Evolutionary conservation across 2,329 filamentous ascomycete species (phyloP), one percentile per base, ranked within the genome.

Genomic region (Cladosporium phlei): DNA sequence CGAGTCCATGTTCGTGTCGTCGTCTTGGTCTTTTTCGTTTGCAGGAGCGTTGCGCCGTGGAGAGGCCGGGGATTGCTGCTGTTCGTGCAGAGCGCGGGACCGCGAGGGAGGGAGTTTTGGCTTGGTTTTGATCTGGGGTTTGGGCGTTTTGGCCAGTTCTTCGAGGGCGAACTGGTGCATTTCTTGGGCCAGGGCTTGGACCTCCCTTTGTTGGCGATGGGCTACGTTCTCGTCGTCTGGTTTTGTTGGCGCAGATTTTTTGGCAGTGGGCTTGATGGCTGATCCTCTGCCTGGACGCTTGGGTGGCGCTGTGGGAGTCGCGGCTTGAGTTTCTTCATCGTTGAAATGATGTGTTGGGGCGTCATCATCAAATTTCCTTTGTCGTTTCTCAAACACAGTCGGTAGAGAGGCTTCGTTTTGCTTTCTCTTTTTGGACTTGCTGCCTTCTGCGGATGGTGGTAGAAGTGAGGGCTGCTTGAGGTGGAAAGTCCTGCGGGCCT

Each of bases 1-100:
- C 16, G 71, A 69, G 8, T 71, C 68, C 38, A 58, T 60, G 3
- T 14, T 14, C n/a, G 24, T 39, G 17, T 70, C 67, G 8, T 65
- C 58, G 28, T 71, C 66, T 49, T 66, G 66, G 22, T 54, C 22
- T 3, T 27, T 27, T 3, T 19, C 10, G 3, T 19, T 16, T 2
- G 40, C 17, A 33, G 33, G 30, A 21, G 14, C 51, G 35, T 9
- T 22, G 21, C 25, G 30, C 33, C 32, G 17, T 16, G 25, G 27
- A 16, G 29, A 35, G 8, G 37, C n/a, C 25, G 24, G 24, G 19
- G 25, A 19, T n/a, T n/a, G n/a, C 6, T 46, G 46, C 24, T 40
- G 29, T 24, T 47, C 45, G 11, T 22, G 39, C 22, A 19, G 53
- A 32, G 7, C 32, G 27, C 52, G 56, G 10, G 56, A 51, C 32